A percentile compares a stretch with the other conserved stretches of the same genome.
phyloP scores from a whole-genome alignment of 2,329 filamentous ascomycete species.

The Blastomyces percursus region DNA sequence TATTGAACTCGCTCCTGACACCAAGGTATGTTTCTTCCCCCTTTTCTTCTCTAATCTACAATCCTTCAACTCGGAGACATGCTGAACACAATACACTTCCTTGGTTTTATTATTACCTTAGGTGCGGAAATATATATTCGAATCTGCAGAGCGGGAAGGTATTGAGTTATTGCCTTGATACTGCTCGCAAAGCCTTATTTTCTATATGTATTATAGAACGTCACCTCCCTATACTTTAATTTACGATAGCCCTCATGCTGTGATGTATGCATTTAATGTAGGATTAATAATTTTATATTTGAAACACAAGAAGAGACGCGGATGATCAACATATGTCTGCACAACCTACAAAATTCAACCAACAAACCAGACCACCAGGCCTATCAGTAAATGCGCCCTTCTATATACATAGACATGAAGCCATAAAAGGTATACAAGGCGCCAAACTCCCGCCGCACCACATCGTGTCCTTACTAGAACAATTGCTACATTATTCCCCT shows the following conservation, averaged over 20 bases:
- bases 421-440: neutral
- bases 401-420: conserved; percentile 5
- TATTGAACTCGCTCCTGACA: conserved; percentile 75
- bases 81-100: neutral
- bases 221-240: neutral
- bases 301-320: neutral
- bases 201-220: neutral
- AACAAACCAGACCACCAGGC: neutral
- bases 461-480: neutral
- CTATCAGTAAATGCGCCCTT: neutral
- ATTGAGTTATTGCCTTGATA: conserved; percentile 47
- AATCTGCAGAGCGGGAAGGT: conserved; percentile 72
- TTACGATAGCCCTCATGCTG: neutral
- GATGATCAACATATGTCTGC: neutral
- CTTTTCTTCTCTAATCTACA: neutral
- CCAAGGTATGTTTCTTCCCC: conserved; percentile 48
- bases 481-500: neutral
- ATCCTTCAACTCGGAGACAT: neutral
- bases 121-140: conserved; percentile 66
- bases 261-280: neutral
- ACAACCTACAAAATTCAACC: neutral
- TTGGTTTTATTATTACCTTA: conserved; percentile 22
- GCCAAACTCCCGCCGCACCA: too few species aligned
- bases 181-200: neutral
- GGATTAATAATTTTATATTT: neutral